Conservation (phyloP, 2,329 filamentous ascomycete genomes). For the Monosporascus sp. region DNA sequence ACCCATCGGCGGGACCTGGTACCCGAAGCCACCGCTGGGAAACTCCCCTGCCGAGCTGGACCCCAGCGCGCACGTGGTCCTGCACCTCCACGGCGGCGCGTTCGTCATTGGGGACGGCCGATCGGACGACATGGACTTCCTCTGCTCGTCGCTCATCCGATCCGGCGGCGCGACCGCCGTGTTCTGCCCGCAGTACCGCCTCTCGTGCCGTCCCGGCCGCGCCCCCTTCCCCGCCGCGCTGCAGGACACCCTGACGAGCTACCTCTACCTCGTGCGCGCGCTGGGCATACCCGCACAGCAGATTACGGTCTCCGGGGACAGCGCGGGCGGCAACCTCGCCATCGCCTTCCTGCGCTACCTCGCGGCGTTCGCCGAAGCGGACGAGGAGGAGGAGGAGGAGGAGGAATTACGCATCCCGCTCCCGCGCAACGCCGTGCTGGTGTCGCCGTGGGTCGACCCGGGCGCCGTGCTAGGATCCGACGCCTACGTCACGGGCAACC, state of each 20-base stretch:
- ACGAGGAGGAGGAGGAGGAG: not conserved
- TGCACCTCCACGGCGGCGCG: conserved; percentile 23
- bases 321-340: conserved; percentile 41
- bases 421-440: conserved; percentile 29
- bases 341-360: conserved; percentile 42
- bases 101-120: conserved; percentile 19
- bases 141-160: not conserved
- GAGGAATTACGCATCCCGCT: not conserved
- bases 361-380: conserved; percentile 28
- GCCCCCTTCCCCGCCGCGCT: conserved; percentile 43
- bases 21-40: conserved; percentile 7
- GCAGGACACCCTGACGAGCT: conserved; percentile 42
- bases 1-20: conserved; percentile 26
- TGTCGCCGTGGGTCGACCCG: conserved; percentile 21
- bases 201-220: conserved; percentile 32
- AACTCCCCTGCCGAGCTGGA: not conserved
- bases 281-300: conserved; percentile 31
- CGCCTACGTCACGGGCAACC: conserved; percentile 7
- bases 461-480: not conserved
- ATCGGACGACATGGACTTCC: not conserved
- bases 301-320: conserved; percentile 42
- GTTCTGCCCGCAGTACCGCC: conserved; percentile 42
- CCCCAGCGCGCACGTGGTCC: conserved; percentile 8
- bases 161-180: conserved; percentile 29
- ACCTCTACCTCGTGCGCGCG: conserved; percentile 37